Conservation (phyloP, 129 eudicot genomes). For the Erigeron canadensis region DNA sequence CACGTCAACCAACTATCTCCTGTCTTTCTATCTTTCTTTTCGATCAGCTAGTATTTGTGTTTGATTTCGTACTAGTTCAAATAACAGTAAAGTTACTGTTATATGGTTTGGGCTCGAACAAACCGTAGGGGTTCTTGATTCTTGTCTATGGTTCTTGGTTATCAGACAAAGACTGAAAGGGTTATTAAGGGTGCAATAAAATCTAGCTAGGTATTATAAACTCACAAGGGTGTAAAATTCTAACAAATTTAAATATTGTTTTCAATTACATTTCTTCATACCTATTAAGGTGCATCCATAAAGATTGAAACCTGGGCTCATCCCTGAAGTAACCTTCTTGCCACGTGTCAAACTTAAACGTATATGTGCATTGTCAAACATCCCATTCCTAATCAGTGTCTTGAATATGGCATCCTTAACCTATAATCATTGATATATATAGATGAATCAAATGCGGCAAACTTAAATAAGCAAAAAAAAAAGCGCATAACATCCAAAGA, state of each 20-base stretch:
- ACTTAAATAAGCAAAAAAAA: background rate
- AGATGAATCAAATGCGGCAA: background rate
- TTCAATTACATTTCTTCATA: slow-evolving; percentile 18
- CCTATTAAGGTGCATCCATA: slow-evolving; percentile 95
- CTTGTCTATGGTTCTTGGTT: too few species aligned
- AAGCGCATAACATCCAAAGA: background rate
- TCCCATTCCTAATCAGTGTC: slow-evolving; percentile 79
- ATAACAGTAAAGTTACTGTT: too few species aligned
- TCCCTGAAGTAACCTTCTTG: slow-evolving; percentile 95
- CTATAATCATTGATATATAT: slow-evolving; percentile 36
- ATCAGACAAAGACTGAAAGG: too few species aligned
- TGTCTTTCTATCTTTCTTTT: too few species aligned
- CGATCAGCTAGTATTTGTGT: too few species aligned
- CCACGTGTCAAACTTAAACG: slow-evolving; percentile 98
- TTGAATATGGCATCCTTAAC: slow-evolving; percentile 88
- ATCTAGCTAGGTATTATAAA: too few species aligned
- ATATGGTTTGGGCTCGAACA: too few species aligned
- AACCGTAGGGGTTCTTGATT: too few species aligned
- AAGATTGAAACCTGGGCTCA: slow-evolving; percentile 88
- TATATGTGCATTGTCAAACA: slow-evolving; percentile 90
- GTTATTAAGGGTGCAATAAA: too few species aligned
- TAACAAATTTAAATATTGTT: background rate
- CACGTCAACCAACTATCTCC: too few species aligned
- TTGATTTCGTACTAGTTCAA: too few species aligned
- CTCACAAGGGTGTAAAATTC: too few species aligned